Conservation (phyloP, 1,139 yeast species). For the Suhomyces anneliseae region DNA sequence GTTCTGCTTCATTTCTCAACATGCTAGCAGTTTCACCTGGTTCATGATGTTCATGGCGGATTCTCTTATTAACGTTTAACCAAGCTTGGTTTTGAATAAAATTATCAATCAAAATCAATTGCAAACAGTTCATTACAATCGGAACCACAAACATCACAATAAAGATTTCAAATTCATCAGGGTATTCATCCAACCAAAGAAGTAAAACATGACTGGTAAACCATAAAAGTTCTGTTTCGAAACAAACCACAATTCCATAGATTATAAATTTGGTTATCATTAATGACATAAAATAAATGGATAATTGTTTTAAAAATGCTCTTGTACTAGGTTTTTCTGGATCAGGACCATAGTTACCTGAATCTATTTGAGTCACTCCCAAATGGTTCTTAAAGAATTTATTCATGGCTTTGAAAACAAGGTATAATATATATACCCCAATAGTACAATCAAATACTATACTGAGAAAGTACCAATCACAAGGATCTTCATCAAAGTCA, state of each 20-base stretch:
- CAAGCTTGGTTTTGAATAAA: constrained; percentile 62
- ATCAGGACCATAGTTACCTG: constrained; percentile 77
- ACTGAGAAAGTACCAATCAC: constrained; percentile 91
- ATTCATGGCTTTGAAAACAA: constrained; percentile 51
- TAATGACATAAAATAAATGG: constrained; percentile 63
- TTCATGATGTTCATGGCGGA: constrained; percentile 15
- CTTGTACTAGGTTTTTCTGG: constrained; percentile 58
- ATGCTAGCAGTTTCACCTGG: constrained; percentile 18
- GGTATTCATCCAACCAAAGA: constrained; percentile 79
- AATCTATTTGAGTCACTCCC: constrained; percentile 55
- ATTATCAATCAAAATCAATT: constrained; percentile 82
- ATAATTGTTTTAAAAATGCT: constrained; percentile 73
- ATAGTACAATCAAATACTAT: constrained; percentile 88
- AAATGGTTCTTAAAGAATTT: constrained; percentile 37
- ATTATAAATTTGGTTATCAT: constrained; percentile 62
- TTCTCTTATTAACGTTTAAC: constrained; percentile 23
- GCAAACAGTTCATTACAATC: constrained; percentile 78
- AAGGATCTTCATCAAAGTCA: constrained; percentile 49
- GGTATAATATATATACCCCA: constrained; percentile 81
- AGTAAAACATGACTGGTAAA: constrained; percentile 48
- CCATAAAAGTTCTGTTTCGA: constrained; percentile 44
- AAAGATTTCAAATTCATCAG: constrained; percentile 74
- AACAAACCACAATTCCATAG: constrained; percentile 40
- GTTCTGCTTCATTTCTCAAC: constrained; percentile 9
- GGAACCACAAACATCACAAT: constrained; percentile 86